Evolutionary conservation across 176 grass and related monocot genomes (phyloP), one percentile per base, ranked within the genome.

Genomic region (Pontederia crassipes): DNA sequence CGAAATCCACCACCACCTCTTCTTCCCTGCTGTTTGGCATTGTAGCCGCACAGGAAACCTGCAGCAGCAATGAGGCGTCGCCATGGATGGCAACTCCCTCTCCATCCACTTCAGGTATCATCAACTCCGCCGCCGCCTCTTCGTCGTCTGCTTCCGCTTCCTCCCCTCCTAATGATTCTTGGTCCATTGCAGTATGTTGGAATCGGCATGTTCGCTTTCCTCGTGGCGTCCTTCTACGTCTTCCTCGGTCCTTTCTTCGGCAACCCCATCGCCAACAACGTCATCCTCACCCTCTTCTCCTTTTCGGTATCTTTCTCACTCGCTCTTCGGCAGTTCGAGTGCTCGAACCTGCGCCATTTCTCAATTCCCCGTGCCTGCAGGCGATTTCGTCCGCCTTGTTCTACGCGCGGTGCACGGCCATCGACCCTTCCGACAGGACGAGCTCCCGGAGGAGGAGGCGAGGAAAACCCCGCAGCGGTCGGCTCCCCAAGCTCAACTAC

Each of bases 61-160:
- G 27, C 58, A 35, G 58, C 58, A 74, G 49, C 52, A 74, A 40
- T 52, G 58, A 74, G 72, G 75, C 57, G 93, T 17, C 62, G 89
- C 26, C 93, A 98, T 59, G 87, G 93, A 12, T 98, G 93, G 87
- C 81, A 98, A 70, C 81, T 80, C 2, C 93, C 93, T 11, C 87
- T 92, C 54, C 93, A 98, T 75, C 87, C 81, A 5, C 84, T 98
- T 55, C 87, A 97, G 92, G 92, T 90, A n/a, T 55, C 26, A 26
- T 60, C 15, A 15, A 8, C 4, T 17, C 3, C 10, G 11, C 20
- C 20, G 3, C 16, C 6, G 0, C 26, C 18, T 40, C 27, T 13
- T 53, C 48, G 0, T 13, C 17, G 2, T 55, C 28, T 11, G 12
- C 47, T 14, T 27, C 62, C 49, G 15, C 8, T 65, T 65, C 24